These are phyloP conservation scores for Spiromyces aspiralis DNA, from an alignment of 371 early-diverging fungal species.

Conservation along the genomic window DNA sequence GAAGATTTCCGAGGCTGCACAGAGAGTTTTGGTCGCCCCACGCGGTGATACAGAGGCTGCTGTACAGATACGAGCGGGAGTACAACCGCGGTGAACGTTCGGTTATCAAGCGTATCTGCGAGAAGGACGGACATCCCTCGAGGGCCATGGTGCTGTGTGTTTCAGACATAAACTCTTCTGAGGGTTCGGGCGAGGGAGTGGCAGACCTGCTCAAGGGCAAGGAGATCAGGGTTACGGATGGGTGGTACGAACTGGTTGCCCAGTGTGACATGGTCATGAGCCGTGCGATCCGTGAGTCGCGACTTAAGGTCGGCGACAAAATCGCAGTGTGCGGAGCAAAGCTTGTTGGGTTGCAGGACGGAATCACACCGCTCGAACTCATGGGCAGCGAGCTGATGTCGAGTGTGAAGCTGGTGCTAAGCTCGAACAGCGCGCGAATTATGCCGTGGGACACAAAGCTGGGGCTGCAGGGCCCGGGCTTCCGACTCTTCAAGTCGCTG, in stretches of 20 bases:
- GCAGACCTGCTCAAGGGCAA: background rate
- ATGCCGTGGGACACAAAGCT: conserved; percentile 14
- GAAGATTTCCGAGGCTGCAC: conserved; percentile 10
- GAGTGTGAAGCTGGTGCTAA: conserved; percentile 7
- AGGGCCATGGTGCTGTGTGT: conserved; percentile 16
- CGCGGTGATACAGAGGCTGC: conserved; percentile 3
- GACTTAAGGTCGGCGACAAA: conserved; percentile 15
- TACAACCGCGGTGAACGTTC: conserved; percentile 10
- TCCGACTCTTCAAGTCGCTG: conserved; percentile 7
- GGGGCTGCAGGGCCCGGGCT: conserved; percentile 7
- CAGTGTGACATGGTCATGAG: conserved; percentile 5
- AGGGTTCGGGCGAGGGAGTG: conserved; percentile 4
- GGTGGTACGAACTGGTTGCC: conserved; percentile 14
- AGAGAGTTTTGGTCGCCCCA: conserved; percentile 9
- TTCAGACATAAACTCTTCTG: no score
- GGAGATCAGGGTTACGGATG: conserved; percentile 13
- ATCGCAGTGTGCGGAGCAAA: conserved; percentile 10
- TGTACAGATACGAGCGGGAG: conserved; percentile 14
- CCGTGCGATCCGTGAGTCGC: conserved; percentile 4
- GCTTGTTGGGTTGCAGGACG: conserved; percentile 9
- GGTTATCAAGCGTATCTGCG: conserved; percentile 10
- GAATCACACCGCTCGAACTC: conserved; percentile 6
- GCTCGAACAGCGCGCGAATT: conserved; percentile 15
- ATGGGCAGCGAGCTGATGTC: background rate
- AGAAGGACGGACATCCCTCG: conserved; percentile 12